Conservation (phyloP, 116 monocot genomes). For the Dioscorea cayenensis region DNA sequence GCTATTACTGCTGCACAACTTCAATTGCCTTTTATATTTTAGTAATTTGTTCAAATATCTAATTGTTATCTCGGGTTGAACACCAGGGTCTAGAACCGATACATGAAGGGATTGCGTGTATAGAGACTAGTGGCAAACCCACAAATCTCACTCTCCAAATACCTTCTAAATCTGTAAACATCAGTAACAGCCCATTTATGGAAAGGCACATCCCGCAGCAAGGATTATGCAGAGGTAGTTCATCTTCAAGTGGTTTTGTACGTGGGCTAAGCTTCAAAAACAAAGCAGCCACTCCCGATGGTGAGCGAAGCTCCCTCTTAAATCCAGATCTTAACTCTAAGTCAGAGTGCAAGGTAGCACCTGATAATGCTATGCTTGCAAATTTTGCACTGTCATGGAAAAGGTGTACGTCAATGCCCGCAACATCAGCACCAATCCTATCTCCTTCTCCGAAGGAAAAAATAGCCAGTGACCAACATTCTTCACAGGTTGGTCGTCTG, state of each 20-base stretch:
- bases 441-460: conserved; percentile 17
- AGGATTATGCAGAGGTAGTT: conserved; percentile 9
- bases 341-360: neutral
- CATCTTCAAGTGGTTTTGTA: conserved; percentile 17
- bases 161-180: conserved; percentile 8
- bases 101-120: conserved; percentile 10
- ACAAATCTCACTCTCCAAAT: conserved; percentile 16
- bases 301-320: conserved; percentile 27
- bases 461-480: conserved; percentile 2
- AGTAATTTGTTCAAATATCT: too few relatives aligned
- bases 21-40: too few relatives aligned
- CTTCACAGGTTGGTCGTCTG: conserved; percentile 12
- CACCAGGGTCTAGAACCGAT: conserved; percentile 9
- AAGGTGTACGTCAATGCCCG: conserved; percentile 38
- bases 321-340: conserved; percentile 17
- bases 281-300: conserved; percentile 11
- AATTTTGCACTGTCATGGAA: conserved; percentile 34
- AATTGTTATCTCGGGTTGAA: conserved; percentile 8
- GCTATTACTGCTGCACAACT: too few relatives aligned
- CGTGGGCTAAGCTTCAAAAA: conserved; percentile 29
- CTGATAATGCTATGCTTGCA: conserved; percentile 16
- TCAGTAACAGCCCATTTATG: neutral
- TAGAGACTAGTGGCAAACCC: neutral
- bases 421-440: conserved; percentile 14
- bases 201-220: conserved; percentile 5